phyloP scores from a whole-genome alignment of 768 basidiomycete genomes.

The Amanita phalloides region DNA sequence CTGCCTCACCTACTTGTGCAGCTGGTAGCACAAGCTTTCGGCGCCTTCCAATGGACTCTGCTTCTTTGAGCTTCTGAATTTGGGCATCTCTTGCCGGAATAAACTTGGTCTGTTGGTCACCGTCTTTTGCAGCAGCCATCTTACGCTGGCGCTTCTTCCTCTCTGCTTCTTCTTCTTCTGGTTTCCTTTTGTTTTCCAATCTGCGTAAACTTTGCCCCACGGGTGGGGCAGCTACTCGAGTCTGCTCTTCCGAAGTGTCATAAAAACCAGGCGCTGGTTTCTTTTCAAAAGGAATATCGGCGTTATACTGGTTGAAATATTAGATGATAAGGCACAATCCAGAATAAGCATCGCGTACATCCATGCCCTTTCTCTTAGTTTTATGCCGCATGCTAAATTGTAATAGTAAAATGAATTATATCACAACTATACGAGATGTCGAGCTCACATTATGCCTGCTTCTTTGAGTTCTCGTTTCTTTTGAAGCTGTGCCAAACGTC shows the following conservation, averaged over 20 bases:
- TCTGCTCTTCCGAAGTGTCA: conserved; percentile 90
- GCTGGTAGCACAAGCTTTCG: conserved; percentile 74
- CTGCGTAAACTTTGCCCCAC: conserved; percentile 85
- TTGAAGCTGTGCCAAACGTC: conserved; percentile 87
- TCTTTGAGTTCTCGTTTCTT: conserved; percentile 98
- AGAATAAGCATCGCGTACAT: conserved; percentile 40
- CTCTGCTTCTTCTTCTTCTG: conserved; percentile 90
- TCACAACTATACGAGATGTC: background rate
- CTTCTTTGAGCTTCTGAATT: conserved; percentile 96
- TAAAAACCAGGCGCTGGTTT: conserved; percentile 94
- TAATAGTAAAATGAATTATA: background rate
- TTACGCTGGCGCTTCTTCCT: conserved; percentile 82
- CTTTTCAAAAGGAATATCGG: conserved; percentile 98
- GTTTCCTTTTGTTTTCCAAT: conserved; percentile 93
- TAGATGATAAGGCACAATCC: conserved; percentile 4
- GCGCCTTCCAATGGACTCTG: conserved; percentile 86
- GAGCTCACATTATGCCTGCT: conserved; percentile 88
- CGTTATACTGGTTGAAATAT: conserved; percentile 62
- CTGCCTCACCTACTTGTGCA: conserved; percentile 90
- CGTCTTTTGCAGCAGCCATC: conserved; percentile 50
- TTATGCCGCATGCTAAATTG: conserved; percentile 74
- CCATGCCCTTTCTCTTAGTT: conserved; percentile 96
- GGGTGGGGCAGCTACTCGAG: conserved; percentile 76
- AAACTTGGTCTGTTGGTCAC: conserved; percentile 83
- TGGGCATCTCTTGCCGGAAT: conserved; percentile 95